Evolutionary conservation across 2,329 filamentous ascomycete genomes (phyloP), one percentile per base, ranked within the genome.

Genomic region (Penicillium sp.): DNA sequence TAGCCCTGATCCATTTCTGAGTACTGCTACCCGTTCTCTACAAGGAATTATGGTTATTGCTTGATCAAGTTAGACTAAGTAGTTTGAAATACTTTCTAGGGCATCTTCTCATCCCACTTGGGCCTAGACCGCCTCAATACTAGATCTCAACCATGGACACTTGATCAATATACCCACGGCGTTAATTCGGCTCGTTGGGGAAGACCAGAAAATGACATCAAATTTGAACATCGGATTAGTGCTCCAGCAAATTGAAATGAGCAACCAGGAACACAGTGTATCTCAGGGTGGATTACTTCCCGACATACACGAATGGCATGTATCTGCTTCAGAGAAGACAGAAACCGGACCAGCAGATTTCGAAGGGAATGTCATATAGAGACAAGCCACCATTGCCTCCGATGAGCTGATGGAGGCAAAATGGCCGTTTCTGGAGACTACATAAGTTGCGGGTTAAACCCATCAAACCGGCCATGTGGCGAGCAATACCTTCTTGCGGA

Each of bases 181-280:
- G 10, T 42, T 17, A 6, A 22, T 5, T 30, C 16, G 37, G 38
- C 22, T 19, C 30, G 4, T 35, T n/a, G 16, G 9, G n/a, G 19
- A 37, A 37, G 30, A 25, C 16, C 11, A 22, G 28, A 14, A 17
- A 16, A 53, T 57, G 55, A 57, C 50, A 57, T 57, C 50, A 57
- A 57, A 33, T 1, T 19, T 11, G 10, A 14, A 30, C 10, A 4
- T n/a, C 50, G 50, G 50, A 44, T 45, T 36, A 19, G 19, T 33
- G 44, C 50, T 35, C 50, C 55, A n/a, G 22, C 44, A 44, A 53
- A 49, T 49, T 40, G 28, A 42, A 43, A 19, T 5, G 2, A 35
- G 7, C 16, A 10, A 31, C 16, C 16, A 16, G 11, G 16, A 16
- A 12, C 17, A 7, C 0, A 12, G 7, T 19, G 5, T 5, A 22